Percentiles rank a stretch among this genome's conserved stretches.
Conservation (phyloP, 129 eudicot genomes). For the Erigeron canadensis region DNA sequence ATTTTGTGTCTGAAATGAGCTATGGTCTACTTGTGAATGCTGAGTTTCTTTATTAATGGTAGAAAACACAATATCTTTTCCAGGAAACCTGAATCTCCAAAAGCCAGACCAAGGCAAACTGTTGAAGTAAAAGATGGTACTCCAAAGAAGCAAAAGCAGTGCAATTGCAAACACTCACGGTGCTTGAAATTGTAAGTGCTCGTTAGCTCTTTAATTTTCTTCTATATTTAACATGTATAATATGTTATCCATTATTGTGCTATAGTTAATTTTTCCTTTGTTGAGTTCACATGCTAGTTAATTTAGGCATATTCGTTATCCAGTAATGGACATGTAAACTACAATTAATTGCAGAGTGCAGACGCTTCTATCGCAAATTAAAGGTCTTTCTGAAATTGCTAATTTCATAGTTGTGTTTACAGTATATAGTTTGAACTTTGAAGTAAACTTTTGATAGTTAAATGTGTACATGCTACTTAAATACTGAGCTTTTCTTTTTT, state of each 20-base stretch:
- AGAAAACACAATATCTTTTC: conserved; percentile 14
- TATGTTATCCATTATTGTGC: not conserved
- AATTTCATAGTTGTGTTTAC: not conserved
- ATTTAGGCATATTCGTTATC: not conserved
- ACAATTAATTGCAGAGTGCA: conserved; percentile 5
- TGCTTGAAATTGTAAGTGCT: conserved; percentile 86
- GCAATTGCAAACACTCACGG: conserved; percentile 91
- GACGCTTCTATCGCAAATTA: not conserved
- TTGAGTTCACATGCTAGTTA: not conserved
- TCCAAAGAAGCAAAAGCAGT: conserved; percentile 92
- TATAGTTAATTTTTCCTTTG: not conserved
- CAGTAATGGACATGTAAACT: not conserved
- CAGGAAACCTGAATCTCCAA: conserved; percentile 90
- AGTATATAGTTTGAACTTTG: not conserved
- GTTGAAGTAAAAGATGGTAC: conserved; percentile 76
- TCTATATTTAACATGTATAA: not conserved
- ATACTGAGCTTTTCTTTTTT: not conserved
- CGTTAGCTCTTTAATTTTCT: not conserved
- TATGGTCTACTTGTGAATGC: not conserved
- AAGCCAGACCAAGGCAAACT: conserved; percentile 55
- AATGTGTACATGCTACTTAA: not conserved
- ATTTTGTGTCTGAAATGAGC: not conserved
- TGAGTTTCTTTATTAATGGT: not conserved
- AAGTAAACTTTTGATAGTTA: not conserved
- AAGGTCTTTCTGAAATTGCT: conserved; percentile 1